Evolutionary conservation across 2,329 filamentous ascomycete genomes (phyloP).

Genomic region (Beauveria sp.): DNA sequence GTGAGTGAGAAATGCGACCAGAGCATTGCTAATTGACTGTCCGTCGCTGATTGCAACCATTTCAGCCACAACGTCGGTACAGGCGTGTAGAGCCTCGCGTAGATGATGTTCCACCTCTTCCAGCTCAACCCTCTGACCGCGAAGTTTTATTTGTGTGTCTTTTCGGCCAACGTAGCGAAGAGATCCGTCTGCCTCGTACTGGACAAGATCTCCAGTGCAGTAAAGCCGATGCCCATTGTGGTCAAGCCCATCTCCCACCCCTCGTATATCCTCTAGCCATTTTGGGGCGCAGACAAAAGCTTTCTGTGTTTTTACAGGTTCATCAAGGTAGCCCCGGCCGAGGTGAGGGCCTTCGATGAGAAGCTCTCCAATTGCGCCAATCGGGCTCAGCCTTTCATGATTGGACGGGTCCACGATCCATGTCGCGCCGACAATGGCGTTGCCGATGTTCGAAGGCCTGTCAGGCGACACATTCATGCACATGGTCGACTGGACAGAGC

Average conservation of each 20-base stretch:
- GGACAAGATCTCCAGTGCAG: slow-evolving; percentile 41
- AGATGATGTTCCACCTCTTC: slow-evolving; percentile 29
- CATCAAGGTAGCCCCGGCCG: slow-evolving; percentile 18
- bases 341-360: slow-evolving; percentile 21
- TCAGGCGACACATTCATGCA: too few species aligned
- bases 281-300: slow-evolving; percentile 13
- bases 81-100: slow-evolving; percentile 13
- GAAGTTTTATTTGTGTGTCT: slow-evolving; percentile 29
- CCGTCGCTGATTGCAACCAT: not conserved
- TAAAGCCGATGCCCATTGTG: slow-evolving; percentile 14
- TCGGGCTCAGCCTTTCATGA: slow-evolving; percentile 16
- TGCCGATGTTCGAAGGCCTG: too few species aligned
- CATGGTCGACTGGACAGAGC: too few species aligned
- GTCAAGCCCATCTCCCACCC: not conserved
- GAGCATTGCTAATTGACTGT: not conserved
- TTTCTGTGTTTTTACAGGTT: slow-evolving; percentile 17
- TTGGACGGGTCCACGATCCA: slow-evolving; percentile 18
- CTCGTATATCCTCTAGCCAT: not conserved
- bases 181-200: slow-evolving; percentile 32
- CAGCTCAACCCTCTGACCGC: slow-evolving; percentile 50
- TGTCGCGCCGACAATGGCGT: too few species aligned
- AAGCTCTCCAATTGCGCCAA: slow-evolving; percentile 20
- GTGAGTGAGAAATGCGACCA: not conserved
- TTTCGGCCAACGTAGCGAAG: slow-evolving; percentile 39
- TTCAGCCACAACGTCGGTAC: not conserved